Evolutionary conservation across 1,284 basidiomycete species (phyloP), one percentile per base, ranked within the genome.

Genomic region (Cystobasidiaceae sp.): DNA sequence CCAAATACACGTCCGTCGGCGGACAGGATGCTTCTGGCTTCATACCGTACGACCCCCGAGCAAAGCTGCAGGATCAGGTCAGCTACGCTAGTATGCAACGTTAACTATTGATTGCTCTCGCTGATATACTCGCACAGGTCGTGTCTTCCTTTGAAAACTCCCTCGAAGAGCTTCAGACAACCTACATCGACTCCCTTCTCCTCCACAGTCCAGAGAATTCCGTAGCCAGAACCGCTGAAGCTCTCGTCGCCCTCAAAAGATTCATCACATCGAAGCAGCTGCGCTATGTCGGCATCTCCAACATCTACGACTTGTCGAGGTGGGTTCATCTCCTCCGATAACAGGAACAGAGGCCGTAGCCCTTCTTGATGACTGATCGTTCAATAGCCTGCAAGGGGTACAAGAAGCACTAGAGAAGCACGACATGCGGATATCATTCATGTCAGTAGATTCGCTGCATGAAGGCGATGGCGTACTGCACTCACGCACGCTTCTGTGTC

Each of bases 1-100:
- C 89, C 23, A 90, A 91, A 86, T 88, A 82, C 74, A 90, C 89
- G 0, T 79, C 86, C 0, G 78, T 88, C 28, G 78, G 78, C 23
- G 88, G 88, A 4, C 89, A 90, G 75, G 87, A 89, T 73, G 75
- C 71, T 2, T 77, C 79, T 54, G 82, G 86, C 70, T 85, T 86
- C 0, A 77, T 90, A 32, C 89, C 89, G 0, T 90, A 90, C 76
- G 81, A 87, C 68, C 81, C 82, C 2, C 74, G 74, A 1, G 77
- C 80, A 32, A 71, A 83, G 0, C 77, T 90, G 56, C 75, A 79
- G 4, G 79, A 81, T 4, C 88, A 91, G 75, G 69, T 68, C 19
- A 0, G 67, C 15, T 21, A 7, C 28, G 13, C 7, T 39, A 25
- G 27, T 39, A 34, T 19, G 19, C 15, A 4, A 39, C 43, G 30